These are phyloP conservation scores for Galerina marginata DNA, from an alignment of 768 basidiomycete species.

Conservation along the genomic window DNA sequence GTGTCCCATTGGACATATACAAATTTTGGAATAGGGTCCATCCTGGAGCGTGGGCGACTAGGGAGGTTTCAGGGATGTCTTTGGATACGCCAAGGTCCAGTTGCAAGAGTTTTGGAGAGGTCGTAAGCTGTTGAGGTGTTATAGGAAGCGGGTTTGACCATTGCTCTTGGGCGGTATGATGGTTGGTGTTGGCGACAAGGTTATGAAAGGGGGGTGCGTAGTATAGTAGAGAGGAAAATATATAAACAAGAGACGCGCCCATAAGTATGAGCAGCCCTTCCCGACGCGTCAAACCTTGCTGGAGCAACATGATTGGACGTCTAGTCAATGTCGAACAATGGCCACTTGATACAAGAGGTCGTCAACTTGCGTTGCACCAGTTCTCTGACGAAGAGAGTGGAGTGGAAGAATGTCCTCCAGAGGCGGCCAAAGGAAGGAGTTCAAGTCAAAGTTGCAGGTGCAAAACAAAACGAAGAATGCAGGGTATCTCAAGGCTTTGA, in stretches of 20 bases:
- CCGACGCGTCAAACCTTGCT: slow-evolving; percentile 14
- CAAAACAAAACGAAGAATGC: no score
- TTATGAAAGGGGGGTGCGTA: slow-evolving; percentile 3
- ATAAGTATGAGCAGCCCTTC: slow-evolving; percentile 22
- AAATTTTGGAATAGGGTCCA: slow-evolving; percentile 87
- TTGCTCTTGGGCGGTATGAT: background rate
- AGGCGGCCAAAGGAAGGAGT: no score
- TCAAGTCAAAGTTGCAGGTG: no score
- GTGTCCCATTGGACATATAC: slow-evolving; percentile 85
- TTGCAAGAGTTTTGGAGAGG: background rate
- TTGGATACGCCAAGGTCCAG: slow-evolving; percentile 6
- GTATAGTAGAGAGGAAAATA: slow-evolving; percentile 16
- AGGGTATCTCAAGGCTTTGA: no score
- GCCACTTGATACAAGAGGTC: no score
- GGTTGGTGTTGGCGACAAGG: background rate
- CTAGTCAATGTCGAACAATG: no score
- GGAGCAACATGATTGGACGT: background rate
- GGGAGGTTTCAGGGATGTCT: slow-evolving; percentile 50
- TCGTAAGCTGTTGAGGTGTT: background rate
- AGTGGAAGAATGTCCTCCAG: no score
- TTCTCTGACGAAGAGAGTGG: no score
- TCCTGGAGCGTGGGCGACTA: slow-evolving; percentile 74
- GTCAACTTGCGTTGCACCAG: no score
- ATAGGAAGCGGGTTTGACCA: background rate
- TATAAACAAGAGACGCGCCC: slow-evolving; percentile 25